Evolutionary conservation across 2,329 filamentous ascomycete genomes (phyloP).

Genomic region (Trichoderma sp.): DNA sequence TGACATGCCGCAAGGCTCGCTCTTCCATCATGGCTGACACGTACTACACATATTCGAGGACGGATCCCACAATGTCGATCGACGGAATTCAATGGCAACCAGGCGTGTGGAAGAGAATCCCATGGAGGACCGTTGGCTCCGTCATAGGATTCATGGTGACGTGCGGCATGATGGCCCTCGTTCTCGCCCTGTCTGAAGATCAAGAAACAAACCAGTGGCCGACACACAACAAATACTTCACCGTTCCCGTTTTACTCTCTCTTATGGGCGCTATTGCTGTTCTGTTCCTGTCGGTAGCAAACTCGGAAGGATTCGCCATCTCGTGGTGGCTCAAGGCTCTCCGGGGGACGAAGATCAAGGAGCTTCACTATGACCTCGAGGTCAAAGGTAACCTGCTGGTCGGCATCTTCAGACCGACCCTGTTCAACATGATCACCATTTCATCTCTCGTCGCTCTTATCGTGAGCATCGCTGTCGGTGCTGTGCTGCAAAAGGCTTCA

Average conservation of each 20-base stretch:
- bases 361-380: constrained; percentile 15
- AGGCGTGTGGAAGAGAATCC: constrained; percentile 1
- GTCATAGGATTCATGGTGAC: background rate
- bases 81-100: constrained; percentile 14
- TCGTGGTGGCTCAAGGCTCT: constrained; percentile 17
- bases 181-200: constrained; percentile 2
- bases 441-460: background rate
- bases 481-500: constrained; percentile 11
- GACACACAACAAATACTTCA: background rate
- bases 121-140: background rate
- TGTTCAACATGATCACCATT: background rate
- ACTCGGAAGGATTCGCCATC: constrained; percentile 4
- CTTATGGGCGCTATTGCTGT: background rate
- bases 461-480: background rate
- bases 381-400: constrained; percentile 2
- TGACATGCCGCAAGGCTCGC: background rate
- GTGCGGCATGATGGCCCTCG: constrained; percentile 3
- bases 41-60: background rate
- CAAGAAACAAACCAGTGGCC: constrained; percentile 12
- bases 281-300: constrained; percentile 1
- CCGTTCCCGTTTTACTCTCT: constrained; percentile 11
- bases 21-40: background rate
- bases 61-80: background rate
- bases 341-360: constrained; percentile 3
- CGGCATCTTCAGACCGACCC: background rate